Base-by-base conservation (phyloP, 148 eudicot species). In the Selenicereus undatus region DNA sequence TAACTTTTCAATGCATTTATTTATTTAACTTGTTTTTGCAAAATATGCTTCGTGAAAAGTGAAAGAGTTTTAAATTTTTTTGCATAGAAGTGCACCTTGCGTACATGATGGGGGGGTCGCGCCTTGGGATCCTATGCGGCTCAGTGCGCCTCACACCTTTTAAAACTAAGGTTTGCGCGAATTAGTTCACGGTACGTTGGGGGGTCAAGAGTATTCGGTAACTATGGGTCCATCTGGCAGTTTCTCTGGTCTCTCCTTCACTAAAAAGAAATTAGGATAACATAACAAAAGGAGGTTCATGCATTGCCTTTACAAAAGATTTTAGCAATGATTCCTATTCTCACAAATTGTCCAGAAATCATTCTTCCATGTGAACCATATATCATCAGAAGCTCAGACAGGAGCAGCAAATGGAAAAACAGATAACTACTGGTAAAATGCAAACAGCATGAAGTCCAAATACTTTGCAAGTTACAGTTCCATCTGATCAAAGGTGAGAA, bases 401-500 rank as follows among this genome's bases (percentile, higher is more conserved):
- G 35, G 35, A 27, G 35, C 36, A n/a, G 36, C 8, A 11, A 66
- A 7, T 27, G 27, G 16, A 26, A 56, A 65, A 27, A 66, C 71
- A 66, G 71, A 66, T 66, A 27, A 45, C 51, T 18, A 22, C 18
- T 56, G 2, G n/a, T 14, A 27, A 52, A 48, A 24, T 74, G 76
- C 30, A 50, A 74, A 54, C 18, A 29, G 11, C 7, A 11, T 48
- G 7, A 30, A 76, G 66, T 26, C 32, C 2, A 22, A 32, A 10
- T 35, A 22, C 1, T 48, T 45, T 66, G 16, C 16, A 29, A 27
- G 42, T 68, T 18, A 71, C 29, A 79, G 48, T 11, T 58, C 8
- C 29, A 1, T 54, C 13, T 11, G 30, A 58, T 27, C 71, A 72
- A 78, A 82, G 20, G 17, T 29, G 74, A 78, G 70, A 80, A 81